Evolutionary conservation across 169 alveolate genomes (phyloP), one percentile per base, ranked within the genome.

Genomic region (Miamiensis avidus): DNA sequence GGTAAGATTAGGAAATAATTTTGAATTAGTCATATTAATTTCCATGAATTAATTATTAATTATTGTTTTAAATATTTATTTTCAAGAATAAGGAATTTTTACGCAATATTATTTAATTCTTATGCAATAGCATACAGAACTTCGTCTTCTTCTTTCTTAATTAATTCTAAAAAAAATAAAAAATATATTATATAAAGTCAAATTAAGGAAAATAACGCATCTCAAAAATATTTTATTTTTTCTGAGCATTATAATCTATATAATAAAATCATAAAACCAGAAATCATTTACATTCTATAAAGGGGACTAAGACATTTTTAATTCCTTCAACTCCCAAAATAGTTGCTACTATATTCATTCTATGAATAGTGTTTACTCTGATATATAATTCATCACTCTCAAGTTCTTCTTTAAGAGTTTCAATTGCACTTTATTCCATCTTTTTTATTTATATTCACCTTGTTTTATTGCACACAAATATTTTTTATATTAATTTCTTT

Each of bases 91-190:
- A 11, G 4, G 4, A 11, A 49, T 29, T 75, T 76, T 78, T 91
- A 91, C 95, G 93, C 88, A n/a, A 92, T 81, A 69, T 88, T 82
- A 27, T 95, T 95, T 6, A 94, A 81, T 74, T 94, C 96, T 81
- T 94, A 93, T 32, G 97, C 93, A 29, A 94, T 85, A n/a, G 97
- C 96, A 78, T 93, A 94, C 16, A 94, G 91, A 16, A 91, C 93
- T 89, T 94, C 97, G 78, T 94, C 97, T 82, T 93, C 96, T 77
- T 91, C 95, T 73, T 78, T 90, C 78, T 90, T 93, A 32, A 93
- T 82, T 27, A 93, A 75, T 31, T 65, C 92, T 89, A 76, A 28
- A 33, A 34, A 34, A 28, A 34, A 33, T 64, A 49, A 64, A 32
- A 49, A 30, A 29, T 29, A 49, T 29, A 49, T 79, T 0, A n/a